Conservation (phyloP, 2,329 filamentous ascomycete species). For the Xylariomycetidae sp. region DNA sequence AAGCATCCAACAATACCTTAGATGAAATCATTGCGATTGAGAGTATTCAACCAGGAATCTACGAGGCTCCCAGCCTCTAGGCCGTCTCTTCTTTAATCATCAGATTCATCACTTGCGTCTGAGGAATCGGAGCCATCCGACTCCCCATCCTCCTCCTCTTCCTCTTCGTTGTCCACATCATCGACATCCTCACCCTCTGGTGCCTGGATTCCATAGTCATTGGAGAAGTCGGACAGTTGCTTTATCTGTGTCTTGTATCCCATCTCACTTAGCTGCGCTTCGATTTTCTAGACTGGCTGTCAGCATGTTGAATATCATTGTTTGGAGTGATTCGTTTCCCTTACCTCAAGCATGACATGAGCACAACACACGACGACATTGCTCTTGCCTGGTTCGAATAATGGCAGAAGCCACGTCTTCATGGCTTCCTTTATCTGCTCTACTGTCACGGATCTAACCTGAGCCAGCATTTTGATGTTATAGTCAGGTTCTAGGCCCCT, state of each 20-base stretch:
- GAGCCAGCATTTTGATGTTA: conserved; percentile 69
- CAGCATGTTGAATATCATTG: too few relatives aligned
- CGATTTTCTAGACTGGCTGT: conserved; percentile 56
- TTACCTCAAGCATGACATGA: conserved; percentile 77
- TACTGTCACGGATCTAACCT: conserved; percentile 69
- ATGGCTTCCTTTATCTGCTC: conserved; percentile 75
- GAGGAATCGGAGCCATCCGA: conserved; percentile 13
- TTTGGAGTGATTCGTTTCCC: too few relatives aligned
- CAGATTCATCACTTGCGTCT: conserved; percentile 13
- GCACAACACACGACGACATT: conserved; percentile 89
- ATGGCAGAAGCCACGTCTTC: conserved; percentile 67
- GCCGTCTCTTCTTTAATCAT: conserved; percentile 9
- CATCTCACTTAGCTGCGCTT: conserved; percentile 65
- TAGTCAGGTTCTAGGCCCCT: conserved; percentile 72
- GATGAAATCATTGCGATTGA: too few relatives aligned
- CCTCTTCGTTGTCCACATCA: conserved; percentile 15
- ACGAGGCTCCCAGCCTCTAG: too few relatives aligned
- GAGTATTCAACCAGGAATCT: too few relatives aligned
- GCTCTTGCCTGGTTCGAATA: conserved; percentile 75
- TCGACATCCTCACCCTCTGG: conserved; percentile 44
- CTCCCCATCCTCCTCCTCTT: conserved; percentile 13
- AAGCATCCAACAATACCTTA: too few relatives aligned
- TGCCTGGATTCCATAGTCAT: conserved; percentile 78
- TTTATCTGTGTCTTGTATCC: conserved; percentile 77
- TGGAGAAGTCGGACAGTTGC: conserved; percentile 74